These are phyloP conservation scores for Taphrina wiesneri DNA, from an alignment of 1,139 yeast genomes.

Conservation along the genomic window DNA sequence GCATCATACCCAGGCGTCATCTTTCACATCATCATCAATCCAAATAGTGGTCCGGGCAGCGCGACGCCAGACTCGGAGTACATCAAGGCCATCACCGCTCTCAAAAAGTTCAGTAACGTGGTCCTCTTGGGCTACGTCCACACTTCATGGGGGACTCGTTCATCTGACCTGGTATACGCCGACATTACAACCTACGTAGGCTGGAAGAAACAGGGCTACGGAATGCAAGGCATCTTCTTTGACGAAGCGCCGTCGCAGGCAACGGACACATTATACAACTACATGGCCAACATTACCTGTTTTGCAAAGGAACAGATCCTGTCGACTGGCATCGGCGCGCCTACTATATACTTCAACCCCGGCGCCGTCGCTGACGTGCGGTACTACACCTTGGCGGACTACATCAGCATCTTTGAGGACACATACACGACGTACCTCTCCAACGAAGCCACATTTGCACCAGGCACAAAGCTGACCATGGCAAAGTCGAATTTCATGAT, in stretches of 20 bases:
- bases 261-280: background rate
- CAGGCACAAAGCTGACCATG: slow-evolving; percentile 10
- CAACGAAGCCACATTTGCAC: slow-evolving; percentile 2
- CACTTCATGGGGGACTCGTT: slow-evolving; percentile 3
- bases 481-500: background rate
- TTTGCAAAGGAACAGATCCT: background rate
- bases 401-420: slow-evolving; percentile 21
- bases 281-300: slow-evolving; percentile 30
- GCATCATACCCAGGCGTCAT: slow-evolving; percentile 4
- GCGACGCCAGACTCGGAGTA: slow-evolving; percentile 12
- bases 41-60: slow-evolving; percentile 12
- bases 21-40: slow-evolving; percentile 26
- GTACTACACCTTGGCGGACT: slow-evolving; percentile 24
- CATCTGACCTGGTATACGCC: slow-evolving; percentile 4
- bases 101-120: slow-evolving; percentile 5
- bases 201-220: background rate
- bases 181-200: background rate
- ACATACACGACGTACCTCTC: slow-evolving; percentile 16
- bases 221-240: slow-evolving; percentile 22
- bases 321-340: background rate
- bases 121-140: slow-evolving; percentile 16
- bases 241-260: slow-evolving; percentile 4
- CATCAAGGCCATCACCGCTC: background rate
- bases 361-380: slow-evolving; percentile 11
- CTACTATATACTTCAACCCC: slow-evolving; percentile 24